A percentile compares a stretch with the other conserved stretches of the same genome.
Conservation (phyloP, 257 asterid genomes). For the Solanum ossicruentum region DNA sequence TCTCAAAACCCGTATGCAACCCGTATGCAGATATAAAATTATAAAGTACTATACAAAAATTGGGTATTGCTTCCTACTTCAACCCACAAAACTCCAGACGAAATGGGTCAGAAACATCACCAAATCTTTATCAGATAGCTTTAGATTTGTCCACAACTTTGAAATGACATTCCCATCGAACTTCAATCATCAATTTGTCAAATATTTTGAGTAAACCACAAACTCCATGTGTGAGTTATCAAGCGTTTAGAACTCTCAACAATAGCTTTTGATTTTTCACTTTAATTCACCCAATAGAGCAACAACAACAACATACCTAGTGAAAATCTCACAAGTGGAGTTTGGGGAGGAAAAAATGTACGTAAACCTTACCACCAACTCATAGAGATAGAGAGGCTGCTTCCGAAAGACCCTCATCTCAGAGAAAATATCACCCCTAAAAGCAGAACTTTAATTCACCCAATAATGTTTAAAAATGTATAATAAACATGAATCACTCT, state of each 20-base stretch:
- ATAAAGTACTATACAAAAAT: neutral
- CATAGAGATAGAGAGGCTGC: too few species aligned
- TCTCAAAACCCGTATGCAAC: too few species aligned
- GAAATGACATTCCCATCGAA: neutral
- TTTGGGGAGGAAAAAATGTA: too few species aligned
- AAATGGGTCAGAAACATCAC: neutral
- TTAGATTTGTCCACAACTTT: neutral
- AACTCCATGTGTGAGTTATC: neutral
- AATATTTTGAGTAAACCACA: neutral
- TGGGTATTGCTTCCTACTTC: neutral
- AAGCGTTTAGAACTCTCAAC: neutral
- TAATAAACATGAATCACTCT: neutral
- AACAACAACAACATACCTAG: too few species aligned
- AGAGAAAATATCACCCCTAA: too few species aligned
- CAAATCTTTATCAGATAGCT: neutral
- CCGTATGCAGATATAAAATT: too few species aligned
- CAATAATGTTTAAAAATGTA: neutral
- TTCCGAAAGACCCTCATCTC: too few species aligned
- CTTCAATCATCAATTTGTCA: neutral
- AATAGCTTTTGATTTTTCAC: neutral
- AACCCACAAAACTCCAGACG: neutral
- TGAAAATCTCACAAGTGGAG: too few species aligned
- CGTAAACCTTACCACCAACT: too few species aligned
- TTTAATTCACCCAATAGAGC: neutral
- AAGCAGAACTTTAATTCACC: neutral